phyloP scores from a whole-genome alignment of 2,329 filamentous ascomycete species.

The Pseudocercospora macadamiae region DNA sequence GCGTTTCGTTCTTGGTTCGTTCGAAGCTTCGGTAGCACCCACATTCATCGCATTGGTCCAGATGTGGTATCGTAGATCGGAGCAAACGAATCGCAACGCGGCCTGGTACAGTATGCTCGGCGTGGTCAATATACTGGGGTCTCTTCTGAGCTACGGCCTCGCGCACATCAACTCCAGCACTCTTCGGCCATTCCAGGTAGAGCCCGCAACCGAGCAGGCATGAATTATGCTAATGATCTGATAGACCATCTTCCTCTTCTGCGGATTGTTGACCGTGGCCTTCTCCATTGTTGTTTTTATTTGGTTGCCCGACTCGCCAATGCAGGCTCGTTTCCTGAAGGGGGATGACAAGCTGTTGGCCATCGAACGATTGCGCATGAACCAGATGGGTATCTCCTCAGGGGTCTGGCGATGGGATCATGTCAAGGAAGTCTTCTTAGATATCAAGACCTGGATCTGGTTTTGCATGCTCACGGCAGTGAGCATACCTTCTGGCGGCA shows the following conservation, averaged over 20 bases:
- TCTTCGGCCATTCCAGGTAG: constrained; percentile 27
- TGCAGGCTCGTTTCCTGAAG: constrained; percentile 48
- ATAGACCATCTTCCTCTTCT: constrained; percentile 26
- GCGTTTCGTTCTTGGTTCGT: constrained; percentile 60
- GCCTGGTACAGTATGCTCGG: constrained; percentile 32
- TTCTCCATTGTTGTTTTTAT: constrained; percentile 54
- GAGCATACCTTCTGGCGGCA: constrained; percentile 60
- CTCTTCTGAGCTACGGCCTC: constrained; percentile 34
- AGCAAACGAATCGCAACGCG: constrained; percentile 31
- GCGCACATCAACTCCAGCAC: constrained; percentile 29
- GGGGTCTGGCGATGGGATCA: constrained; percentile 56
- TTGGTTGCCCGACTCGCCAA: constrained; percentile 7
- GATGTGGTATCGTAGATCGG: constrained; percentile 32
- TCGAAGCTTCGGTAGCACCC: constrained; percentile 49
- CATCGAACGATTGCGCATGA: constrained; percentile 55
- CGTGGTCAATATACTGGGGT: constrained; percentile 36
- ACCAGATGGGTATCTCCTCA: constrained; percentile 47
- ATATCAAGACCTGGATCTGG: constrained; percentile 65
- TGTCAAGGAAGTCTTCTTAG: constrained; percentile 57
- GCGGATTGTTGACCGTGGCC: constrained; percentile 48
- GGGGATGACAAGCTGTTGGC: constrained; percentile 61
- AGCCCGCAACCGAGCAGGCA: background rate
- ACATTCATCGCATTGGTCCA: constrained; percentile 32
- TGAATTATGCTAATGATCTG: background rate
- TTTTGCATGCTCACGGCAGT: constrained; percentile 46